Evolutionary conservation across 2,329 filamentous ascomycete species (phyloP).

Genomic region (Pochonia chlamydosporia): DNA sequence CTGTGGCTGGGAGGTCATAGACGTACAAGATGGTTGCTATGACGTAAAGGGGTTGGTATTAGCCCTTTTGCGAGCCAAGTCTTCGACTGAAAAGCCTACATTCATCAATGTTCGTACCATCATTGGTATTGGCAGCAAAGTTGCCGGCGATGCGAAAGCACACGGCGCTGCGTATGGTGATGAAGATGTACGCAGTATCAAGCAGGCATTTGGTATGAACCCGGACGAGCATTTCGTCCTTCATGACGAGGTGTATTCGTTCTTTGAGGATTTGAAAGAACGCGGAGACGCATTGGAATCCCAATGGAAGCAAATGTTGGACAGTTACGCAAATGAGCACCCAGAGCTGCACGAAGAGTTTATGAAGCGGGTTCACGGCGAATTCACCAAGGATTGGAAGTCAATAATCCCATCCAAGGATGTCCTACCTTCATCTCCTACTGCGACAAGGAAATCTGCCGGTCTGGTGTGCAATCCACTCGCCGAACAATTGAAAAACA

Average conservation of each 20-base stretch:
- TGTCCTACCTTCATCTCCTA: conserved; percentile 38
- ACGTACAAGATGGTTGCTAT: conserved; percentile 46
- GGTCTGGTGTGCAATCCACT: conserved; percentile 45
- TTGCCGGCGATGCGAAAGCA: conserved; percentile 45
- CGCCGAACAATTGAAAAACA: conserved; percentile 37
- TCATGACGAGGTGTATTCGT: conserved; percentile 40
- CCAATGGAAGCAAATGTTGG: conserved; percentile 22
- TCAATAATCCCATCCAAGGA: conserved; percentile 39
- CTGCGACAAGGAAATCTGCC: conserved; percentile 43
- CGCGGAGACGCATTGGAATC: conserved; percentile 32
- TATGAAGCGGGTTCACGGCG: conserved; percentile 38
- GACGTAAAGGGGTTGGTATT: conserved; percentile 32
- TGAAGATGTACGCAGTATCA: conserved; percentile 40
- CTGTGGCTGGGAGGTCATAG: conserved; percentile 49
- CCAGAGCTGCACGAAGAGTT: conserved; percentile 47
- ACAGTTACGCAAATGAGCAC: conserved; percentile 35
- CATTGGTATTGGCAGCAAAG: conserved; percentile 47
- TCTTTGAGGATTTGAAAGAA: conserved; percentile 40
- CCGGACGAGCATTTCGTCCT: conserved; percentile 30
- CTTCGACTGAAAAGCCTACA: conserved; percentile 41
- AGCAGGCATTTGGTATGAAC: conserved; percentile 26
- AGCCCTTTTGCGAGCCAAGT: conserved; percentile 25
- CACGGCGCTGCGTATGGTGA: conserved; percentile 53
- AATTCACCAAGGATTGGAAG: conserved; percentile 41
- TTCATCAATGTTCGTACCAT: conserved; percentile 54